A percentile compares a stretch with the other conserved stretches of the same genome.
Evolutionary conservation across 805 yeast genomes (phyloP).

Genomic region (Tetrapisispora taiwanensis): DNA sequence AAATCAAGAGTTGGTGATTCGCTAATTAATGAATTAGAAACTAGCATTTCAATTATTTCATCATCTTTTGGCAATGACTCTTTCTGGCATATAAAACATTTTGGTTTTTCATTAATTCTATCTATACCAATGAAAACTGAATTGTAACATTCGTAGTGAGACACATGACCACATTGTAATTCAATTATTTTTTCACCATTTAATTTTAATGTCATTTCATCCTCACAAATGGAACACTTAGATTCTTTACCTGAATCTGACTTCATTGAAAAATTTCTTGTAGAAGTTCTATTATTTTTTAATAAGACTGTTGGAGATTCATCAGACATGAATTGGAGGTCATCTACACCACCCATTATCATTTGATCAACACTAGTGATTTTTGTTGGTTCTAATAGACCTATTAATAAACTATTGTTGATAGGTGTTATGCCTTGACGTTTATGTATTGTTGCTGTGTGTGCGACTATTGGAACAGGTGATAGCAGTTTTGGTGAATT

Average conservation of each 20-base stretch:
- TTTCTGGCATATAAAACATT: slow-evolving; percentile 22
- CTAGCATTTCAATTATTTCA: slow-evolving; percentile 20
- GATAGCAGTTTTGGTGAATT: not conserved
- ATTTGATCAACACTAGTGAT: slow-evolving; percentile 2
- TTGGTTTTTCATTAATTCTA: slow-evolving; percentile 13
- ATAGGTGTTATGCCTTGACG: not conserved
- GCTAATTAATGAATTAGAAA: slow-evolving; percentile 10
- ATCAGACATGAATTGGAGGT: slow-evolving; percentile 14
- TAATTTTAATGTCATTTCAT: slow-evolving; percentile 31
- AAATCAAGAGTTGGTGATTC: slow-evolving; percentile 1
- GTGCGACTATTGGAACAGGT: not conserved
- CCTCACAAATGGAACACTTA: slow-evolving; percentile 37
- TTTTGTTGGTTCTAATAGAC: not conserved
- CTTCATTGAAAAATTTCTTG: slow-evolving; percentile 12
- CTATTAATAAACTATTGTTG: not conserved
- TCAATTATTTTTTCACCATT: slow-evolving; percentile 36
- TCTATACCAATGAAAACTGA: slow-evolving; percentile 20
- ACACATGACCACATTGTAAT: slow-evolving; percentile 34
- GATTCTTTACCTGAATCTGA: slow-evolving; percentile 1
- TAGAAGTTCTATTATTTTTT: slow-evolving; percentile 7
- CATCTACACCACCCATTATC: slow-evolving; percentile 7
- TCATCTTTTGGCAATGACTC: slow-evolving; percentile 22
- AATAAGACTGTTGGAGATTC: slow-evolving; percentile 18
- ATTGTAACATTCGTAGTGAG: slow-evolving; percentile 37
- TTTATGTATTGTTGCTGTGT: not conserved